Evolutionary conservation across 2,329 filamentous ascomycete species (phyloP), one percentile per base, ranked within the genome.

Genomic region (Fusarium odoratissimum): DNA sequence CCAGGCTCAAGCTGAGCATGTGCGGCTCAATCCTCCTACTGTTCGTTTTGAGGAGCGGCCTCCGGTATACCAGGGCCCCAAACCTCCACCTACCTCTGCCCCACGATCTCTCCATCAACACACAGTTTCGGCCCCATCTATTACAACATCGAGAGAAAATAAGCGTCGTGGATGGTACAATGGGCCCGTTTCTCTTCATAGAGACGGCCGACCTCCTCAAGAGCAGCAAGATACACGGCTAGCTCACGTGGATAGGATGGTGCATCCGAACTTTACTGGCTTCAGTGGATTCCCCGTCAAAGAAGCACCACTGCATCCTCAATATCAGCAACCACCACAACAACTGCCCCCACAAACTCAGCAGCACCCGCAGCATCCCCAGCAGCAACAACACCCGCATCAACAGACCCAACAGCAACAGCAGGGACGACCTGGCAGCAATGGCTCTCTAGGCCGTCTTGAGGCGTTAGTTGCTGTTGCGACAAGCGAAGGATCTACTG

Each of bases 111-210:
- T 83, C 28, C 88, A 90, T 63, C 88, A 90, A 40, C 86, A 91
- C 64, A 90, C 89, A 21, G 86, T 89, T 82, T 91, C 89, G 8
- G 89, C 89, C 3, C 89, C 89, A 1, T 84, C 85, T 1, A 82
- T 87, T 38, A 83, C 86, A 14, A 90, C 88, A 1, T 85, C 88
- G 7, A 86, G 89, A 13, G 90, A 89, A 70, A 84, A 83, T 35
- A 93, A 92, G 77, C 88, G 92, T 6, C 90, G 91, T 66, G 92
- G 87, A 3, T 95, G 92, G 92, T 94, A 94, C 75, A 90, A 93
- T 44, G 86, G 86, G 1, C 86, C 86, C 0, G 78, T 82, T 17
- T 78, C 81, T 1, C 77, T 80, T 6, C 82, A 83, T 19, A 81
- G 82, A 23, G 83, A 84, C 62, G 79, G 80, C 10, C 78, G 77